phyloP scores from a whole-genome alignment of 495 filamentous ascomycete genomes.

The Penicillium crystallinum region DNA sequence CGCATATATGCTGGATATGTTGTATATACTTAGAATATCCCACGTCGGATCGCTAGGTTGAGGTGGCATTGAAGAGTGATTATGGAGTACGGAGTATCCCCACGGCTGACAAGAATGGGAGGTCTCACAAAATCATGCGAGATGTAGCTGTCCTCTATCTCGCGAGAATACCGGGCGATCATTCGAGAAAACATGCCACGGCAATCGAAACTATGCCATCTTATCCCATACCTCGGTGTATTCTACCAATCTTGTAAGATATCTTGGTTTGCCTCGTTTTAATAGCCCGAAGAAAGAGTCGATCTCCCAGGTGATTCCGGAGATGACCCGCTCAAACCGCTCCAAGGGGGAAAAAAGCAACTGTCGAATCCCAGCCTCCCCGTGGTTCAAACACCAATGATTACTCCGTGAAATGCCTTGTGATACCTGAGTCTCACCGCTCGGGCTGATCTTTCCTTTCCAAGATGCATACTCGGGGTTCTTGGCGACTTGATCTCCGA shows the following conservation, averaged over 20 bases:
- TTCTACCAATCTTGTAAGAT: not conserved
- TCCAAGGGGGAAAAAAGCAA: not conserved
- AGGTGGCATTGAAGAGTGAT: too few relatives aligned
- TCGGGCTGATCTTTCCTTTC: conserved; percentile 17
- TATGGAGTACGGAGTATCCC: too few relatives aligned
- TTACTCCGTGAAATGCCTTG: not conserved
- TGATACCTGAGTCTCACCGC: conserved; percentile 17
- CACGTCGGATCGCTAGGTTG: too few relatives aligned
- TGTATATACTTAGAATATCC: too few relatives aligned
- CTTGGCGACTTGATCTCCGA: conserved; percentile 20
- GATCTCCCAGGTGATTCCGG: not conserved
- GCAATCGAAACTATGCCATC: not conserved
- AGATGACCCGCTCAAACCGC: not conserved
- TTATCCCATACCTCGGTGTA: not conserved
- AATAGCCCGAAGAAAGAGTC: not conserved
- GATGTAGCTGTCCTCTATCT: conserved; percentile 17
- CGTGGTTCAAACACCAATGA: not conserved
- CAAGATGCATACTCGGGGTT: conserved; percentile 16
- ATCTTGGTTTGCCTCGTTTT: not conserved
- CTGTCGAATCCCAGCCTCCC: conserved; percentile 8
- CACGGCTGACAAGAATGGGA: not conserved
- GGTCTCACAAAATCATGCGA: conserved; percentile 12
- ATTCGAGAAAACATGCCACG: conserved; percentile 9
- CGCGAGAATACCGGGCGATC: not conserved
- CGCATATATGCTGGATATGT: too few relatives aligned